Evolutionary conservation across 192 early-diverging fungal species (phyloP), one percentile per base, ranked within the genome.

Genomic region (Coemansia sp.): DNA sequence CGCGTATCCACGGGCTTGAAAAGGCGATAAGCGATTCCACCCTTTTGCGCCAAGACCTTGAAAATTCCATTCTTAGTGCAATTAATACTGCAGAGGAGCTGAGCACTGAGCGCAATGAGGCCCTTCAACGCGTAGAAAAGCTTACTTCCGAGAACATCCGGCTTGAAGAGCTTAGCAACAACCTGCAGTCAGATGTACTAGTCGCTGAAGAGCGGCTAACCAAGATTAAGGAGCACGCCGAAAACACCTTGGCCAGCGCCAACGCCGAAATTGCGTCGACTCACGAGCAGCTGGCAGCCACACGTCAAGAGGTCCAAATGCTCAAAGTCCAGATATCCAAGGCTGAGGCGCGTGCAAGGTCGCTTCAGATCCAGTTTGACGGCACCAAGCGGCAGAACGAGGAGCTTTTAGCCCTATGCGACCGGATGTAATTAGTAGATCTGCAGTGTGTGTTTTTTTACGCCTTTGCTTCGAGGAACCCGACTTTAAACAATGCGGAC

Each of bases 321-420:
- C 46, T 64, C 12, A 62, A 51, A 43, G 43, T 52, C 2, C 71
- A 73, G 53, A 18, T 34, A 4, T 34, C 57, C 41, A 67, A 67
- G 40, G 49, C 71, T 0, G 71, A 73, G 21, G 56, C 64, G 14
- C 57, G 62, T 19, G 44, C 58, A 38, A 57, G 40, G 46, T 73
- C 71, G 9, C 43, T 64, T 34, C 61, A 67, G 62, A 73, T 67
- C 50, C 65, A 73, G 55, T 61, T 73, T 14, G 66, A 73, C 30
- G 67, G 65, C 39, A 58, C 66, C 5, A 73, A 68, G 50, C 60
- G 64, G 19, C 76, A 72, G 51, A 79, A 73, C 45, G 58, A 69
- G 44, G 65, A 79, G 53, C 70, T 79, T 33, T 40, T 79, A 49
- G 64, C 57, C 0, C 33, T 70, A 47, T 69, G 62, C 43, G 64